phyloP scores from a whole-genome alignment of 164 flowering plant genomes.

The Sedum album region DNA sequence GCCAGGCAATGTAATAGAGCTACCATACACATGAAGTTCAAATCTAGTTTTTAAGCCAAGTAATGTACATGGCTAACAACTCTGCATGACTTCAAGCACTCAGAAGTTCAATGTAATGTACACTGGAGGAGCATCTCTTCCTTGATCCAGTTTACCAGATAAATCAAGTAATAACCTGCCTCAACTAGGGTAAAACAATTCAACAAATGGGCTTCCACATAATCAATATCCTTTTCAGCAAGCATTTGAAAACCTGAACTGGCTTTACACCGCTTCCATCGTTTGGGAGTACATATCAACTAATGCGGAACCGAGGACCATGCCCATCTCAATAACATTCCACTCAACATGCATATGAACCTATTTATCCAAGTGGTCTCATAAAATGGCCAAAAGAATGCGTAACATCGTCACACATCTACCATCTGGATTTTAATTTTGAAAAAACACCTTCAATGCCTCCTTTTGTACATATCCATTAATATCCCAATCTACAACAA shows the following conservation, averaged over 20 bases:
- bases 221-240: neutral
- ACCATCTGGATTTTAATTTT: slow-evolving; percentile 41
- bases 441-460: slow-evolving; percentile 39
- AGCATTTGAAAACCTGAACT: neutral
- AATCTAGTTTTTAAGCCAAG: neutral
- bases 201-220: neutral
- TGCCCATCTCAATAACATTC: neutral
- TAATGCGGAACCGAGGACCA: neutral
- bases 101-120: neutral
- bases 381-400: slow-evolving; percentile 17
- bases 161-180: neutral
- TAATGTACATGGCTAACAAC: neutral
- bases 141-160: neutral
- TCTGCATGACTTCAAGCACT: neutral
- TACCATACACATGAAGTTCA: neutral
- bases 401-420: slow-evolving; percentile 20
- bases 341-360: neutral
- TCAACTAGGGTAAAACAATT: neutral
- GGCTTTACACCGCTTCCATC: neutral
- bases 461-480: slow-evolving; percentile 37
- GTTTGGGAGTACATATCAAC: neutral
- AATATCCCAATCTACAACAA: slow-evolving; percentile 53
- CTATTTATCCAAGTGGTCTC: neutral
- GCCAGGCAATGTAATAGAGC: slow-evolving; percentile 17
- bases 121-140: neutral